Base-by-base conservation (phyloP, 2,329 filamentous ascomycete species). In the Lasiodiplodia gonubiensis region DNA sequence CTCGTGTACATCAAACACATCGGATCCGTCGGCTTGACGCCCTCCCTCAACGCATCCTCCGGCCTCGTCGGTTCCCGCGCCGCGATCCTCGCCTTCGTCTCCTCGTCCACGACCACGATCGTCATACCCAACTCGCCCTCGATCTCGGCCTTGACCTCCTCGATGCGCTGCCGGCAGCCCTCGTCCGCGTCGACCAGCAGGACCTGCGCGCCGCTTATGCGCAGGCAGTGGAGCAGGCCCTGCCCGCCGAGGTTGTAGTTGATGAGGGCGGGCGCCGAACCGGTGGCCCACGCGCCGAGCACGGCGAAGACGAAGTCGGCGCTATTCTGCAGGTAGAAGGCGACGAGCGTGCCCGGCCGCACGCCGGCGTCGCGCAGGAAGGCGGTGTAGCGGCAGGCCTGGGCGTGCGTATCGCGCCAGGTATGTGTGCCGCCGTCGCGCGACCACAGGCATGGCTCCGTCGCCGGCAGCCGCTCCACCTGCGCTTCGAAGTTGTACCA, bases 211-310 rank as follows among this genome's bases (percentile, higher is more conserved):
- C 83, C 83, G 53, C 85, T 86, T 64, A 90, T 83, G 68, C 82
- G 83, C 51, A 92, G 75, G 65, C 89, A 92, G 76, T 92, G 89
- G 52, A 91, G 72, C 70, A 92, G 76, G 1, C 89, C 86, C 70
- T 89, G 85, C 0, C 86, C 87, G 11, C 85, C 82, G 7, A 93
- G 80, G 73, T 92, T 89, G 75, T 90, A 87, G 75, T 93, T 93
- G 75, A 92, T 89, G 77, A 90, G 84, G 0, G 90, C 89, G 0
- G 90, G 90, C 0, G 88, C 89, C 16, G 87, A 87, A 3, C 90
- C 90, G 66, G 92, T 86, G 11, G 86, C 84, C 83, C 86, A 86
- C 61, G 35, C 83, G 68, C 70, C 81, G 82, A 66, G 79, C 3
- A 90, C 79, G 0, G 86, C 89, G 48, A 92, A 74, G 86, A 90